phyloP scores from a whole-genome alignment of 164 flowering plant genomes.

The Hamamelis virginiana region DNA sequence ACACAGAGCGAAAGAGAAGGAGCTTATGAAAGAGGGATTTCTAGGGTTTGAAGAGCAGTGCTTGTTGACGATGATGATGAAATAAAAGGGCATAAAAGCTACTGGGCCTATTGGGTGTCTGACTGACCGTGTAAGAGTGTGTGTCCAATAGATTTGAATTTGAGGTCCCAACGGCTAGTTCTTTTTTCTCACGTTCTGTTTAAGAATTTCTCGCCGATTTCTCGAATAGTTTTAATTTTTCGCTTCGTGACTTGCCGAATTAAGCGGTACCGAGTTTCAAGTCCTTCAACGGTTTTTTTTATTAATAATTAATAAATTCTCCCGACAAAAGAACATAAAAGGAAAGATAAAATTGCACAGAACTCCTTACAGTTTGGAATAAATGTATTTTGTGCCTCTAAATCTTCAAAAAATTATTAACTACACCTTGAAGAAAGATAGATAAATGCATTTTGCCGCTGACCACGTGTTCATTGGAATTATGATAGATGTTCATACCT shows the following conservation, averaged over 20 bases:
- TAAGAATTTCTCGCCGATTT: not conserved
- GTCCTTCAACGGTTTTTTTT: constrained; percentile 8
- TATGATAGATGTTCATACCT: too few relatives aligned
- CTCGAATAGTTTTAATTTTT: not conserved
- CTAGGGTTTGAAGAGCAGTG: constrained; percentile 4
- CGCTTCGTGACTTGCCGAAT: constrained; percentile 1
- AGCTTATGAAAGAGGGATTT: not conserved
- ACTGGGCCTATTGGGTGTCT: constrained; percentile 8
- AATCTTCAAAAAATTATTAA: too few relatives aligned
- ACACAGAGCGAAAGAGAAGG: not conserved
- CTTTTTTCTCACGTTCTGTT: constrained; percentile 1
- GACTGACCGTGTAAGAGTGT: not conserved
- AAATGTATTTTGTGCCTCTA: too few relatives aligned
- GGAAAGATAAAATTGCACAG: not conserved
- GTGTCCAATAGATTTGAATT: not conserved
- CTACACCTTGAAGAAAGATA: too few relatives aligned
- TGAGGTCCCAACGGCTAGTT: constrained; percentile 34
- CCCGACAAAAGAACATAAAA: constrained; percentile 2
- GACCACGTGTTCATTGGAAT: too few relatives aligned
- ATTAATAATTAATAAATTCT: not conserved
- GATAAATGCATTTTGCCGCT: too few relatives aligned
- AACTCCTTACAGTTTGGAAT: too few relatives aligned
- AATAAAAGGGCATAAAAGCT: not conserved
- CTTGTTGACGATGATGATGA: not conserved
- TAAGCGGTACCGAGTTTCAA: constrained; percentile 13